These are phyloP conservation scores for Suillus fuscotomentosus DNA, from an alignment of 768 basidiomycete species.

Conservation along the genomic window DNA sequence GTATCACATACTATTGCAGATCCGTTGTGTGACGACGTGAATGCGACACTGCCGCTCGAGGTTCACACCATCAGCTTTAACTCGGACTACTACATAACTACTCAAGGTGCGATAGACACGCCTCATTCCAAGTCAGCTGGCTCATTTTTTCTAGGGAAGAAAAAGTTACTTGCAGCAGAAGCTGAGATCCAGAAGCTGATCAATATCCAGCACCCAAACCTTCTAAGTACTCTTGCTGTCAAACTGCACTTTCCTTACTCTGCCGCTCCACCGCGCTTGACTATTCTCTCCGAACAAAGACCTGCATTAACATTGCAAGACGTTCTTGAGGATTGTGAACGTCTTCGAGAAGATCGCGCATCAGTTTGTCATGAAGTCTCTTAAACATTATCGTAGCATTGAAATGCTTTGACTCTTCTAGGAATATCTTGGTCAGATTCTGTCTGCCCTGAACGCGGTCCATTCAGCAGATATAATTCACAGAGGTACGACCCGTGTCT, in stretches of 20 bases:
- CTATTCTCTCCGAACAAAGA: slow-evolving; percentile 69
- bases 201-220: slow-evolving; percentile 58
- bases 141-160: slow-evolving; percentile 43
- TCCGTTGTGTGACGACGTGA: slow-evolving; percentile 66
- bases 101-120: slow-evolving; percentile 44
- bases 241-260: slow-evolving; percentile 56
- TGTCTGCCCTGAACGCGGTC: slow-evolving; percentile 65
- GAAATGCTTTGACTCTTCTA: slow-evolving; percentile 23
- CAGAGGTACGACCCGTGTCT: slow-evolving; percentile 44
- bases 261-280: slow-evolving; percentile 49
- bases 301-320: slow-evolving; percentile 68
- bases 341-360: slow-evolving; percentile 70
- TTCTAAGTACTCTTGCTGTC: slow-evolving; percentile 66
- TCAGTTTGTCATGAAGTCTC: slow-evolving; percentile 42
- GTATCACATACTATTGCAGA: slow-evolving; percentile 71
- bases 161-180: slow-evolving; percentile 68
- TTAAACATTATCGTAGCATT: neutral
- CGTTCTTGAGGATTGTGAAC: slow-evolving; percentile 73
- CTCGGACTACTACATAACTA: slow-evolving; percentile 64
- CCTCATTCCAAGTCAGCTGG: neutral
- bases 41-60: slow-evolving; percentile 61
- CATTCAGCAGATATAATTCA: slow-evolving; percentile 70
- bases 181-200: slow-evolving; percentile 62
- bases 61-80: slow-evolving; percentile 66
- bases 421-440: slow-evolving; percentile 76